Evolutionary conservation across 306 rosid species (phyloP), one percentile per base, ranked within the genome.

Genomic region (Sesbania bispinosa): DNA sequence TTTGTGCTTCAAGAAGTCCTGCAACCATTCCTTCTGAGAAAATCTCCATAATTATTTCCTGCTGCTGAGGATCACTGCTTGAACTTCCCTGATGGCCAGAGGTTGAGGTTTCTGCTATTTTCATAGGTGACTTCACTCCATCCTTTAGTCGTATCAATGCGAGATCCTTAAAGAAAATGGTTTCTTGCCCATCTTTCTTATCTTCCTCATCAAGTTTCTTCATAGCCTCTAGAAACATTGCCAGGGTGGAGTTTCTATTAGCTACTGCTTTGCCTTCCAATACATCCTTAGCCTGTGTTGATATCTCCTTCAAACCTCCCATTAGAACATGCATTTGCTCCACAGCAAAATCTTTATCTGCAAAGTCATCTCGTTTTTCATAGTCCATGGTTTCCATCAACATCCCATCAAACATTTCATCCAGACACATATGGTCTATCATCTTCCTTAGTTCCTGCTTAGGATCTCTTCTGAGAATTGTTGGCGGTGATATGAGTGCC

Each of bases 1-100:
- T 23, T 19, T 52, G 24, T 24, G 64, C 75, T 53, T 53, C 52
- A 8, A 58, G 11, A 36, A 69, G 75, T 23, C 64, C 75, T 3
- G 15, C 39, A 3, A 26, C 3, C 3, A 26, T 26, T 26, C 30
- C 30, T 26, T 26, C 30, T 26, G 0, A 26, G 57, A 19, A 68
- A 14, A 38, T 36, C 32, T 6, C 11, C 15, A 7, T 61, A 43
- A 10, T 10, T 5, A 6, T 38, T 20, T 10, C 33, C 18, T 61
- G 3, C 50, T 38, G 50, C 32, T 36, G 18, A 38, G 19, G 33
- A 19, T 61, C 10, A 29, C 47, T 15, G 47, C 42, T n/a, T 38
- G 52, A 14, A 18, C 23, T 18, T 18, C 54, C 20, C n/a, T 20
- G 18, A 0, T 21, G 32, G 50, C 36, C 20, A 41, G 69, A 41